Percentiles rank a stretch among this genome's conserved stretches.
These are phyloP conservation scores for Hibiscus tridactylites DNA, from an alignment of 345 rosid genomes.

Conservation along the genomic window DNA sequence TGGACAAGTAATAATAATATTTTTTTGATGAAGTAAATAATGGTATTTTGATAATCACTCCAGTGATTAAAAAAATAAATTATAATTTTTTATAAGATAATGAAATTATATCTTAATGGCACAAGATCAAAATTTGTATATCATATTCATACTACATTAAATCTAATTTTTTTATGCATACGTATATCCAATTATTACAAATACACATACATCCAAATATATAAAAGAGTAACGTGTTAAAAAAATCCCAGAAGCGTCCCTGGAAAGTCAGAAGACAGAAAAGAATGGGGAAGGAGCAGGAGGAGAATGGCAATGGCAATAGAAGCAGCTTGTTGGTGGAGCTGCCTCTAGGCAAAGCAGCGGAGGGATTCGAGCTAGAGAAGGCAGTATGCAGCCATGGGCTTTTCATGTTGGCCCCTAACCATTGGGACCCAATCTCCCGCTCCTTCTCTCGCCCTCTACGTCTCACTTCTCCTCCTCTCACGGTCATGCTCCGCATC, in stretches of 20 bases:
- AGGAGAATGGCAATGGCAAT: neutral
- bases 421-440: slow-evolving; percentile 39
- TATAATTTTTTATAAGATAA: too few relatives aligned
- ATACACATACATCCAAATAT: too few relatives aligned
- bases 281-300: neutral
- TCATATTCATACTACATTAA: too few relatives aligned
- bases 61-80: too few relatives aligned
- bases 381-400: slow-evolving; percentile 56
- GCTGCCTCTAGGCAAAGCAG: slow-evolving; percentile 5
- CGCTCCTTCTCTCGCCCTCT: slow-evolving; percentile 36
- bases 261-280: neutral
- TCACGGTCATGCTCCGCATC: slow-evolving; percentile 27
- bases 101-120: too few relatives aligned
- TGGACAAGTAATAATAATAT: too few relatives aligned
- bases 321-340: slow-evolving; percentile 3
- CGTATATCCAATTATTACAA: too few relatives aligned
- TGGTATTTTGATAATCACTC: too few relatives aligned
- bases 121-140: too few relatives aligned
- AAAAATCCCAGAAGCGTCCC: neutral
- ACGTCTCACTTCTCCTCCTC: slow-evolving; percentile 16
- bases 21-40: too few relatives aligned
- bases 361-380: slow-evolving; percentile 25
- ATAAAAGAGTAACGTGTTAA: neutral
- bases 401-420: slow-evolving; percentile 46
- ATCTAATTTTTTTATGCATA: too few relatives aligned